These are phyloP conservation scores for Echium plantagineum DNA, from an alignment of 257 asterid genomes.

Conservation along the genomic window DNA sequence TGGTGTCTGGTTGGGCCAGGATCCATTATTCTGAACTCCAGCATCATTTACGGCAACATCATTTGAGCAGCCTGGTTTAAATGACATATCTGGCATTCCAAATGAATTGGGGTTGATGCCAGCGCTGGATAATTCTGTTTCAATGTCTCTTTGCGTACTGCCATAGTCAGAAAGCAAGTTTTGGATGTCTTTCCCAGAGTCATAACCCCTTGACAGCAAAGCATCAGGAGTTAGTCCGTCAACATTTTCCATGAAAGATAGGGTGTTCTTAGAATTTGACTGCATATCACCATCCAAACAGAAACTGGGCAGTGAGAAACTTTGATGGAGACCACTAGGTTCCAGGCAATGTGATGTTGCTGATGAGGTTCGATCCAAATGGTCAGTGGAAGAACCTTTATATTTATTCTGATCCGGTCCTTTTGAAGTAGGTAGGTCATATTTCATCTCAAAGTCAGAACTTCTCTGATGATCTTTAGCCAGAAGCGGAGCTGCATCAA, in stretches of 20 bases:
- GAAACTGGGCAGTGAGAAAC: conserved; percentile 45
- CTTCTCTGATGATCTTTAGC: conserved; percentile 44
- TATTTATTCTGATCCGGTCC: conserved; percentile 44
- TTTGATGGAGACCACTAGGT: conserved; percentile 54
- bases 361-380: conserved; percentile 76
- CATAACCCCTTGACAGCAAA: conserved; percentile 78
- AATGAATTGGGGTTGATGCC: conserved; percentile 25
- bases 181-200: conserved; percentile 84
- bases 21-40: conserved; percentile 42
- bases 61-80: conserved; percentile 66
- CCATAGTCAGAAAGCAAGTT: conserved; percentile 66
- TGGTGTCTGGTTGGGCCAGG: conserved; percentile 82
- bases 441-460: conserved; percentile 37
- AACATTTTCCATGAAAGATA: conserved; percentile 41
- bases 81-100: conserved; percentile 57
- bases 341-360: conserved; percentile 79
- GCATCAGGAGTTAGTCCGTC: conserved; percentile 86
- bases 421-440: conserved; percentile 43
- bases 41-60: conserved; percentile 57
- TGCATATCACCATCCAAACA: conserved; percentile 69
- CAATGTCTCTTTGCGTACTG: conserved; percentile 62
- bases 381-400: conserved; percentile 39
- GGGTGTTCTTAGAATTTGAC: conserved; percentile 44
- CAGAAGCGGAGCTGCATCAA: conserved; percentile 40
- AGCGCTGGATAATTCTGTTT: conserved; percentile 65